phyloP scores from a whole-genome alignment of 78 protist genomes.

The Chrysochromulina parva region DNA sequence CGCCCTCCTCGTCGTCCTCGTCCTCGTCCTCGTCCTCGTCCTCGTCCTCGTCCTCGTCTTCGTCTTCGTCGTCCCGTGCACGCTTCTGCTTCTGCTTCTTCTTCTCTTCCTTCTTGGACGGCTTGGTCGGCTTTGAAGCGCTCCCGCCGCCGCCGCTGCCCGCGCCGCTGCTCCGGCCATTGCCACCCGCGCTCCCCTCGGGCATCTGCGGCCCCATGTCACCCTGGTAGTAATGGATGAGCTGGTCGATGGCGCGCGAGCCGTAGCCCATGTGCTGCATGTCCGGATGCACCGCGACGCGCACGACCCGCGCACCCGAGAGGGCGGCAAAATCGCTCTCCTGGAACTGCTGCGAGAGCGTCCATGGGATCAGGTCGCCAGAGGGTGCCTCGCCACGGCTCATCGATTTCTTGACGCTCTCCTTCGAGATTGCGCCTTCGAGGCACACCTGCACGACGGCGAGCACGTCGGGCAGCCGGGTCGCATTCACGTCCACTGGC shows the following conservation, averaged over 20 bases:
- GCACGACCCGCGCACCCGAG: constrained; percentile 95
- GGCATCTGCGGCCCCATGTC: constrained; percentile 51
- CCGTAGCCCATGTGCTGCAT: constrained; percentile 94
- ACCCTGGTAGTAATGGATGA: constrained; percentile 80
- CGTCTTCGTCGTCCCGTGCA: background rate
- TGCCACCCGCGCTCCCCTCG: background rate
- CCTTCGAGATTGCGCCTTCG: constrained; percentile 89
- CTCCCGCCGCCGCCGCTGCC: background rate
- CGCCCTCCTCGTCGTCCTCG: background rate
- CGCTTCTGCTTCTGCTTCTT: constrained; percentile 52
- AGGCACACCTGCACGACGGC: constrained; percentile 90
- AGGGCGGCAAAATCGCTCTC: constrained; percentile 85
- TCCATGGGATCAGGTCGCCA: constrained; percentile 99
- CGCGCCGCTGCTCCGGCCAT: background rate
- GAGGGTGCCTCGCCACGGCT: constrained; percentile 75
- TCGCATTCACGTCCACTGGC: constrained; percentile 46
- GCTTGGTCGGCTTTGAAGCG: background rate
- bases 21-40: constrained; percentile 17
- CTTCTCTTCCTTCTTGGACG: background rate
- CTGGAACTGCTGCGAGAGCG: constrained; percentile 83
- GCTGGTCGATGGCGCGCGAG: constrained; percentile 78
- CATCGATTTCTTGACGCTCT: constrained; percentile 54
- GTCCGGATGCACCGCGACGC: constrained; percentile 97
- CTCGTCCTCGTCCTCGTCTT: background rate
- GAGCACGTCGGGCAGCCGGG: constrained; percentile 88